Evolutionary conservation across 805 yeast species (phyloP), one percentile per base, ranked within the genome.

Genomic region (Yamadazyma phyllophila): DNA sequence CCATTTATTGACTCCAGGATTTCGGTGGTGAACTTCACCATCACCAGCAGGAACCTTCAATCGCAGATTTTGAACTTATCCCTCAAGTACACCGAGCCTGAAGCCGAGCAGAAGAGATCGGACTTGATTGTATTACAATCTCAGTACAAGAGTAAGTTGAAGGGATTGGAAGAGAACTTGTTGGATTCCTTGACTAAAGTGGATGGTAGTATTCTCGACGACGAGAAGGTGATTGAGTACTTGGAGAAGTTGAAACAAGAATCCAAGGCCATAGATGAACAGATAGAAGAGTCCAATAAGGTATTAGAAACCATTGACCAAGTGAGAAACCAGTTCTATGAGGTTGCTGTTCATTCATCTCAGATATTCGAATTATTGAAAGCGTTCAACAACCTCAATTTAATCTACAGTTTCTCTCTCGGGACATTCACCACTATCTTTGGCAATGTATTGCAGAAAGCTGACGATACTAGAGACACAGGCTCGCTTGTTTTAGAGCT

Each of bases 211-310:
- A 74, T 91, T 16, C 67, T 91, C 27, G 96, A 89, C 5, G 81
- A 85, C 59, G 82, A 81, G 43, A 71, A 66, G 0, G 63, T 90
- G 2, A 59, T 87, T 13, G 63, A 70, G 4, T 78, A 84, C 1
- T 67, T 91, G 40, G 94, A 86, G 53, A 60, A 56, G 1, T 63
- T 92, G 42, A 91, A 92, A 57, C 48, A 58, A 0, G 90, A 90
- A 52, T 70, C 95, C 0, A 53, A 50, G 0, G 73, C 74, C 13
- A 74, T 88, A 12, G 76, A 77, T 31, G 45, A 45, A 1, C 82
- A 83, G 57, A 71, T 86, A 47, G 53, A 50, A 1, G 83, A 82
- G 44, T 78, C 91, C 0, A 68, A 69, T 2, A 56, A 57, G 6
- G 78, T 88, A 3, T 77, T 88, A 71, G 61, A 53, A 1, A 70